A percentile compares a stretch with the other conserved stretches of the same genome.
These are phyloP conservation scores for Heterobasidion irregulare DNA, from an alignment of 1,284 basidiomycete species.

Conservation along the genomic window DNA sequence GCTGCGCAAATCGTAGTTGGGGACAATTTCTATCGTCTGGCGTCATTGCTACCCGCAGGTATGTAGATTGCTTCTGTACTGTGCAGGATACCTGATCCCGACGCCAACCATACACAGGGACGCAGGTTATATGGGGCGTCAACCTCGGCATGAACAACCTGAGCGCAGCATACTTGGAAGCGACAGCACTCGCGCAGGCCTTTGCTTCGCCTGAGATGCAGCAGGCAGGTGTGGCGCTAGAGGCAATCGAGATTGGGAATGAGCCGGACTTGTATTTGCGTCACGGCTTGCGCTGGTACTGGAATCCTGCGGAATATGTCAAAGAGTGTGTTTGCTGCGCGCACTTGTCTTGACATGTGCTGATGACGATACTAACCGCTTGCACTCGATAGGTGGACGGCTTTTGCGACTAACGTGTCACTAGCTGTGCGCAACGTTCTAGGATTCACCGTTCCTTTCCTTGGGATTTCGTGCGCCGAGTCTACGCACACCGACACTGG, in stretches of 20 bases:
- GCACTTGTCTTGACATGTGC: constrained; percentile 9
- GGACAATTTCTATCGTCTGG: constrained; percentile 45
- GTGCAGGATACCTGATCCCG: too few relatives aligned
- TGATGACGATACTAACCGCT: background rate
- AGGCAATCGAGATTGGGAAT: constrained; percentile 27
- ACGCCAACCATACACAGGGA: constrained; percentile 24
- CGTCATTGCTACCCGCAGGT: constrained; percentile 46
- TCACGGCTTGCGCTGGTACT: constrained; percentile 14
- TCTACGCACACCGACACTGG: constrained; percentile 33
- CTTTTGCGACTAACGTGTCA: constrained; percentile 22
- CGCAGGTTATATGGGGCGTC: constrained; percentile 61
- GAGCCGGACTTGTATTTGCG: constrained; percentile 58
- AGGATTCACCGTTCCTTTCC: constrained; percentile 33
- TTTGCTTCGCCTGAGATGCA: constrained; percentile 37
- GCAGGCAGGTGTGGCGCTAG: constrained; percentile 29
- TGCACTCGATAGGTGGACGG: constrained; percentile 21
- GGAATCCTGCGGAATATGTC: background rate
- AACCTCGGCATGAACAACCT: constrained; percentile 52
- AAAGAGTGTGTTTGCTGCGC: constrained; percentile 47
- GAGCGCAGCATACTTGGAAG: constrained; percentile 51
- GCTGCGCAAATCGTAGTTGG: constrained; percentile 49
- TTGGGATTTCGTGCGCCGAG: constrained; percentile 43
- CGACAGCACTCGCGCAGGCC: constrained; percentile 43
- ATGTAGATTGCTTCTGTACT: constrained; percentile 4
- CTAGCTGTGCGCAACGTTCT: constrained; percentile 15